Percentiles rank a stretch among this genome's conserved stretches.
These are phyloP conservation scores for Quercus tomentella DNA, from an alignment of 331 rosid genomes.

Conservation along the genomic window DNA sequence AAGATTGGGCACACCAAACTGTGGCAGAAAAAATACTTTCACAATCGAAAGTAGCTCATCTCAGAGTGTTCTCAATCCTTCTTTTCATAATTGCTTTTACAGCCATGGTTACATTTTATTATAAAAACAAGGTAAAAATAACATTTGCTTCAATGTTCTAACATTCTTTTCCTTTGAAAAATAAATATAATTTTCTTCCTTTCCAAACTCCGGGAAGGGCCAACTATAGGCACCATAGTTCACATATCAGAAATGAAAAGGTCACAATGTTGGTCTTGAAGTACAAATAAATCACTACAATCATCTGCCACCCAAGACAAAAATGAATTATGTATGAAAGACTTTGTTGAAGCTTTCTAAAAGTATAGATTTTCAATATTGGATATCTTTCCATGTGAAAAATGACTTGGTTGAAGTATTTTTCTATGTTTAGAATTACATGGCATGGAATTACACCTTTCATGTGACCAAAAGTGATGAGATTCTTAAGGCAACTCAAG, in stretches of 20 bases:
- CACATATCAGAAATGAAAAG: neutral
- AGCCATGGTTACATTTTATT: neutral
- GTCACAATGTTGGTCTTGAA: neutral
- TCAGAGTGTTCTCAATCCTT: neutral
- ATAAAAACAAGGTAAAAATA: neutral
- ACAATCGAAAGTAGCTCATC: neutral
- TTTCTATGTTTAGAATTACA: neutral
- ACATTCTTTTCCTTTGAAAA: neutral
- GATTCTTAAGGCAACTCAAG: slow-evolving; percentile 74
- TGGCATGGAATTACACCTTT: slow-evolving; percentile 37
- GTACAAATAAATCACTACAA: neutral
- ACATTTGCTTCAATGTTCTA: neutral
- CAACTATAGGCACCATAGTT: neutral
- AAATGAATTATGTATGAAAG: neutral
- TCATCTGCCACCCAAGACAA: neutral
- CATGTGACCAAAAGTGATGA: slow-evolving; percentile 75
- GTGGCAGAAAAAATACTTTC: neutral
- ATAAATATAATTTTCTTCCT: neutral
- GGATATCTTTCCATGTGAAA: neutral
- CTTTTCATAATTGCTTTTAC: neutral
- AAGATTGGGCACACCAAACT: neutral
- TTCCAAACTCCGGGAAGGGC: neutral
- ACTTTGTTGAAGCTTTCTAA: neutral
- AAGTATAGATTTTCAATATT: neutral
- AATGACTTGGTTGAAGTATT: neutral